A percentile compares a stretch with the other conserved stretches of the same genome.
Conservation (phyloP, 192 early-diverging fungal species). For the Phlyctochytrium planicorne region DNA sequence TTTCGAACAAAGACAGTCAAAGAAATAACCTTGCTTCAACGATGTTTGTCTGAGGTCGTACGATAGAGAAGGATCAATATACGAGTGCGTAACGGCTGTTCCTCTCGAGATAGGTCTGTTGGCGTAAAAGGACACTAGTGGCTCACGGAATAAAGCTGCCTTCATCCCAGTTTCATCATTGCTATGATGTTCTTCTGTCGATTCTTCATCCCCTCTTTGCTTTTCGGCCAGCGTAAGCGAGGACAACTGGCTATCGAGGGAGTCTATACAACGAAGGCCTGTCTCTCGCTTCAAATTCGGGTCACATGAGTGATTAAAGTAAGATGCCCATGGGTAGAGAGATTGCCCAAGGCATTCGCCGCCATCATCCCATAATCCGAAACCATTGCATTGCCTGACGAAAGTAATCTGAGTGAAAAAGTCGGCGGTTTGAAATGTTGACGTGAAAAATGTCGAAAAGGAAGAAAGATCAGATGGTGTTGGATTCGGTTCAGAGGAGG, state of each 20-base stretch:
- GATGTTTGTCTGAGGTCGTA: no score
- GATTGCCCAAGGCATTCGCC: conserved; percentile 29
- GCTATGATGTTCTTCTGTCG: neutral
- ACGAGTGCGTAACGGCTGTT: neutral
- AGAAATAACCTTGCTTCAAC: no score
- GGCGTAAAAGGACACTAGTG: neutral
- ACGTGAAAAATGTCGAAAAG: conserved; percentile 12
- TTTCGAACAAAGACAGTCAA: no score
- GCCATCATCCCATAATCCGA: conserved; percentile 34
- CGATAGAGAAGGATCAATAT: no score
- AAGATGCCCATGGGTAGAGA: conserved; percentile 29
- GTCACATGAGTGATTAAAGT: conserved; percentile 37
- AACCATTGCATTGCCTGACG: conserved; percentile 32
- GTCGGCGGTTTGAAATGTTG: conserved; percentile 7
- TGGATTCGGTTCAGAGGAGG: neutral
- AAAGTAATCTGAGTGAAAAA: conserved; percentile 7
- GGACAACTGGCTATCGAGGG: no score
- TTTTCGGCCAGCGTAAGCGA: neutral
- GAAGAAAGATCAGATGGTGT: neutral
- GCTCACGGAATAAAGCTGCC: neutral
- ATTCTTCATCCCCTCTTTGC: neutral
- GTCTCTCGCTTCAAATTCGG: conserved; percentile 15
- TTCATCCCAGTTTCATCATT: neutral
- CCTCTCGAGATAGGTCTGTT: neutral
- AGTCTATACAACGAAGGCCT: no score